phyloP scores from a whole-genome alignment of 1,284 basidiomycete species.

The Trametes hirsuta region DNA sequence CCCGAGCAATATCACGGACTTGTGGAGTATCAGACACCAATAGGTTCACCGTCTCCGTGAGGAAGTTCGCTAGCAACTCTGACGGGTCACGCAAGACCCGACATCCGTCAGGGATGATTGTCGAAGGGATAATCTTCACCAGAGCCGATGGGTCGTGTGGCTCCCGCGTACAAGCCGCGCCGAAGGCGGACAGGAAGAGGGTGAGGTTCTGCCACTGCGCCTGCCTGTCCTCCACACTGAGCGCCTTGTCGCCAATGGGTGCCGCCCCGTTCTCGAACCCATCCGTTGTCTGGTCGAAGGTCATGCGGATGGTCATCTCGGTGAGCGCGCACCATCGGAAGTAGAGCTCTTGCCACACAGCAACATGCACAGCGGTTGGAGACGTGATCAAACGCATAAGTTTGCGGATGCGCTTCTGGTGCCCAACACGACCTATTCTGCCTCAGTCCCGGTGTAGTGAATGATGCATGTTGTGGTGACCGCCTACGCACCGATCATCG shows the following conservation, averaged over 20 bases:
- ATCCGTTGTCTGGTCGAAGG: slow-evolving; percentile 30
- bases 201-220: slow-evolving; percentile 90
- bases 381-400: slow-evolving; percentile 66
- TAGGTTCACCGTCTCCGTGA: slow-evolving; percentile 72
- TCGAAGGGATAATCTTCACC: slow-evolving; percentile 57
- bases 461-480: not conserved
- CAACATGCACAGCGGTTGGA: slow-evolving; percentile 67
- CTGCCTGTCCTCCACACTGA: slow-evolving; percentile 64
- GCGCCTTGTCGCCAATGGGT: slow-evolving; percentile 35
- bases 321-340: slow-evolving; percentile 45
- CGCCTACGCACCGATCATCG: slow-evolving; percentile 61
- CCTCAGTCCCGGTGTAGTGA: not conserved
- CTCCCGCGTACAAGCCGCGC: slow-evolving; percentile 67
- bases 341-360: slow-evolving; percentile 84
- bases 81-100: slow-evolving; percentile 62
- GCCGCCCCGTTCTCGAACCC: slow-evolving; percentile 24
- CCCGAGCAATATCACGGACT: slow-evolving; percentile 76
- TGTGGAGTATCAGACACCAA: slow-evolving; percentile 65
- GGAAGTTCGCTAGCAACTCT: slow-evolving; percentile 63
- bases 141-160: slow-evolving; percentile 52
- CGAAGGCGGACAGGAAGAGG: slow-evolving; percentile 77
- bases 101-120: slow-evolving; percentile 72
- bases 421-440: slow-evolving; percentile 63
- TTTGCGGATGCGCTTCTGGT: slow-evolving; percentile 82
- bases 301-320: slow-evolving; percentile 36